Percentiles rank a stretch among this genome's conserved stretches.
phyloP scores from a whole-genome alignment of 768 basidiomycete genomes.

The Kwoniella sp. region DNA sequence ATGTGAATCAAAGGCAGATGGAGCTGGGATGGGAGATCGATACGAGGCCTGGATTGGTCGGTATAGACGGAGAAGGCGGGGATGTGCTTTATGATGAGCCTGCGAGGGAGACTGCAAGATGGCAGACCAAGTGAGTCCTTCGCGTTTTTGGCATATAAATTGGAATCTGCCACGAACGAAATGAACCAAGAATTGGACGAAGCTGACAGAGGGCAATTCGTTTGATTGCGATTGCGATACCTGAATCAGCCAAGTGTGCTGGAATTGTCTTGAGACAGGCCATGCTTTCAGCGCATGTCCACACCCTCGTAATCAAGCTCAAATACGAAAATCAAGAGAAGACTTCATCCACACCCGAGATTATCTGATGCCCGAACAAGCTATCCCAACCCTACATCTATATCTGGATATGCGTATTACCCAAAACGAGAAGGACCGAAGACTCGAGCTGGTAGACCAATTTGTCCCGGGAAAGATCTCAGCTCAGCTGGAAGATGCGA shows the following conservation, averaged over 20 bases:
- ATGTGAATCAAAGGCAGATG: not conserved
- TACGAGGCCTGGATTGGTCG: not conserved
- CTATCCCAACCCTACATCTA: conserved; percentile 8
- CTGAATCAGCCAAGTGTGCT: conserved; percentile 30
- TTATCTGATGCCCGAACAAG: conserved; percentile 16
- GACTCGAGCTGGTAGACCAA: conserved; percentile 25
- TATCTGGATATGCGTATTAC: conserved; percentile 27
- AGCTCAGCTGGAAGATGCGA: conserved; percentile 29
- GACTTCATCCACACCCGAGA: conserved; percentile 17
- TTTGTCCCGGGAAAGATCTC: conserved; percentile 36
- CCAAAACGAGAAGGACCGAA: conserved; percentile 25
- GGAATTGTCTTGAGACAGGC: conserved; percentile 42
- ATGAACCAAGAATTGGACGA: no score
- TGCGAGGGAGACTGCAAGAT: not conserved
- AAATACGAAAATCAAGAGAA: conserved; percentile 31
- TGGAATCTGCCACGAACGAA: no score
- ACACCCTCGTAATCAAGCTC: conserved; percentile 30
- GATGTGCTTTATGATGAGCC: conserved; percentile 25
- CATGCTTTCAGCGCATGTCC: conserved; percentile 36
- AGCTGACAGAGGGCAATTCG: no score
- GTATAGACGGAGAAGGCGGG: conserved; percentile 2
- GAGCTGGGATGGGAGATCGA: conserved; percentile 18
- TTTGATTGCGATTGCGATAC: not conserved
- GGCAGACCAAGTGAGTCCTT: conserved; percentile 7
- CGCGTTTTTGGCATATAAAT: not conserved